Percentiles rank a stretch among this genome's conserved stretches.
Conservation (phyloP, 371 early-diverging fungal genomes). For the Lichtheimia corymbifera region DNA sequence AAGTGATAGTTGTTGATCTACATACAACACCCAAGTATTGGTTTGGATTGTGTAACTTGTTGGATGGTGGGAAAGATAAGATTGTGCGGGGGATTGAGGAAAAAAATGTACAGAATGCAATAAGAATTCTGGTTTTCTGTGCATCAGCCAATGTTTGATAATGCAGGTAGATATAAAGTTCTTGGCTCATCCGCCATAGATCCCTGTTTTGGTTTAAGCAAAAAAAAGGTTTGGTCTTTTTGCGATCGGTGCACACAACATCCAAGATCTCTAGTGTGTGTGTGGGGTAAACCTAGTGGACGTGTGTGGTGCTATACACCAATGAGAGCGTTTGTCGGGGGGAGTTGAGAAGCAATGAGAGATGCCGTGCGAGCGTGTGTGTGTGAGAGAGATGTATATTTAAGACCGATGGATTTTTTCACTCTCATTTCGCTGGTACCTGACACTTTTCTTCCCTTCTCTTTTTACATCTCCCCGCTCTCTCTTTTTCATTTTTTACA, state of each 20-base stretch:
- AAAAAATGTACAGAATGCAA: too few species aligned
- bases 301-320: background rate
- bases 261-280: too few species aligned
- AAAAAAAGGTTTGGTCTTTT: background rate
- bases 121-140: too few species aligned
- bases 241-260: too few species aligned
- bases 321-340: background rate
- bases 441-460: background rate
- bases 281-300: too few species aligned
- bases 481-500: constrained; percentile 2
- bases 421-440: too few species aligned
- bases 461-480: constrained; percentile 4
- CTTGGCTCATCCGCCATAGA: background rate
- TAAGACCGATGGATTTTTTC: background rate
- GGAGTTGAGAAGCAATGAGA: background rate
- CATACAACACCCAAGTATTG: too few species aligned
- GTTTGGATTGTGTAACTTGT: too few species aligned
- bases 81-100: too few species aligned
- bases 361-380: background rate
- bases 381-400: constrained; percentile 1
- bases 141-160: too few species aligned
- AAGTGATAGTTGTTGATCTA: too few species aligned
- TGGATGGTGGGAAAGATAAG: too few species aligned
- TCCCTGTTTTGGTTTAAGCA: constrained; percentile 3
- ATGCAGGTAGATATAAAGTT: background rate